phyloP scores from a whole-genome alignment of 768 basidiomycete species.

The Galerina sulciceps region DNA sequence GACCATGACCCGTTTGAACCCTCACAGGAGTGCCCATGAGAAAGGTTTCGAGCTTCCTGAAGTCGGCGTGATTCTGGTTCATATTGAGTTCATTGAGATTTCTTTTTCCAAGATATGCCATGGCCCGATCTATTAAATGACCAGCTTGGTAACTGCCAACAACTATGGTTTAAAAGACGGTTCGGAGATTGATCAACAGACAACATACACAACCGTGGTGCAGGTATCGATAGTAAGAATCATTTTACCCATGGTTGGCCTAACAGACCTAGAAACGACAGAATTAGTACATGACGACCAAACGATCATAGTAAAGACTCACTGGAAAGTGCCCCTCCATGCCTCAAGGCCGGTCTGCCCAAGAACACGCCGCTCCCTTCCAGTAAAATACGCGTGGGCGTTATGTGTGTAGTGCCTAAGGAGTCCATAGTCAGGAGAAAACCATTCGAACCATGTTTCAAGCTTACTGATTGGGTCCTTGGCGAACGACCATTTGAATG shows the following conservation, averaged over 20 bases:
- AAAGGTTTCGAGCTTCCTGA: constrained; percentile 39
- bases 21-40: constrained; percentile 40
- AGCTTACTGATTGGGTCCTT: constrained; percentile 48
- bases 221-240: constrained; percentile 52
- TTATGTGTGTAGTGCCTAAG: constrained; percentile 50
- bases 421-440: not conserved
- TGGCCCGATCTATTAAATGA: constrained; percentile 32
- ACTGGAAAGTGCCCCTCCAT: constrained; percentile 58
- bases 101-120: constrained; percentile 28
- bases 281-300: not conserved
- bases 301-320: constrained; percentile 9
- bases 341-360: constrained; percentile 39
- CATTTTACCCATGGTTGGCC: constrained; percentile 43
- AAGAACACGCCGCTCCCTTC: not conserved
- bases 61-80: constrained; percentile 18
- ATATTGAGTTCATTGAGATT: constrained; percentile 35
- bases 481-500: constrained; percentile 52
- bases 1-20: constrained; percentile 23
- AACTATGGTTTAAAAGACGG: not conserved
- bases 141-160: constrained; percentile 34
- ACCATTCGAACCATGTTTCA: not conserved
- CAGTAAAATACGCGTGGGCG: constrained; percentile 45
- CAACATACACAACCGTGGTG: constrained; percentile 46
- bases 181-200: not conserved
- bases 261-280: constrained; percentile 43